Evolutionary conservation across 1,284 basidiomycete genomes (phyloP), one percentile per base, ranked within the genome.

Genomic region (Cutaneotrichosporon spelunceum): DNA sequence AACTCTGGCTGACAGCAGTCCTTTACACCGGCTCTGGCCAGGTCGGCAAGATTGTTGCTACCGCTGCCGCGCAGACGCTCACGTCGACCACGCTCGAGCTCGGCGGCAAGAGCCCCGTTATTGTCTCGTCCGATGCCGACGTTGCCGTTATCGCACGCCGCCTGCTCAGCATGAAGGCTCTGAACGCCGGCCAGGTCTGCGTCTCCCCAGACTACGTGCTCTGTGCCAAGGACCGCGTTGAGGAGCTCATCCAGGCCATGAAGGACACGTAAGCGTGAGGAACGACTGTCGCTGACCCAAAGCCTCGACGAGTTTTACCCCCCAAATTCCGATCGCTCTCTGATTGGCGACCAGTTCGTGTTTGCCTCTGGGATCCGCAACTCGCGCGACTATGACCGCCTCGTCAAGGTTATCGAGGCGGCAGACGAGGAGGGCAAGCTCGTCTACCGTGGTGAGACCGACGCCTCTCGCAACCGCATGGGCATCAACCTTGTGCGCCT

Each of bases 11-110:
- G 14, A 64, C 72, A 83, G 82, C 71, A 83, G 88, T 75, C 53
- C 64, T 87, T 82, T 89, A 88, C 66, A 87, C 85, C 29, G 87
- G 85, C 9, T 86, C 87, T 52, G 84, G 86, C 56, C 82, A 82
- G 21, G 87, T 96, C 6, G 93, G 84, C 0, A 86, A 83, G 68
- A 86, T 96, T 62, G 85, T 97, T 11, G 86, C 88, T 9, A 79
- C 83, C 0, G 93, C 93, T 0, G 92, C 92, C 4, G 92, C 90
- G 10, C 89, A 93, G 77, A 86, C 88, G 59, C 80, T 96, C 21
- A 91, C 91, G 0, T 91, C 93, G 0, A 82, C 89, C 26, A 88
- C 90, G 8, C 84, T 93, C 50, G 93, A 79, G 66, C 83, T 90
- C 9, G 88, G 88, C 30, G 88, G 89, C 57, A 95, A 95, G 80